A percentile compares a stretch with the other conserved stretches of the same genome.
phyloP scores from a whole-genome alignment of 2,329 filamentous ascomycete genomes.

The Stromatinia cepivora region DNA sequence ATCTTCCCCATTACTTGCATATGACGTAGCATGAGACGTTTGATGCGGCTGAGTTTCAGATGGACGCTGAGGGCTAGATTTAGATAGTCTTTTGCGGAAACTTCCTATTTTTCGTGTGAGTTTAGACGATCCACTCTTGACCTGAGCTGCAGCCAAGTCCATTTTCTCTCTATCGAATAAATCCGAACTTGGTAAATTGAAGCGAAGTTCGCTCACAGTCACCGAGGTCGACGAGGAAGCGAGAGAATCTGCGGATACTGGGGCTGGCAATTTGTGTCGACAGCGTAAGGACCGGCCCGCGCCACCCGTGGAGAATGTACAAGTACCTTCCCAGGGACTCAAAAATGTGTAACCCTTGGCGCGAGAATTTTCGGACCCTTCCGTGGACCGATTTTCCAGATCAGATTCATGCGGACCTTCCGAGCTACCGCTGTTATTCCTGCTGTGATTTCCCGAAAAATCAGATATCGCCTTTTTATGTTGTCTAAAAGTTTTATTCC shows the following conservation, averaged over 20 bases:
- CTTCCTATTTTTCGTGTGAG: slow-evolving; percentile 28
- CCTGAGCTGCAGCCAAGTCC: slow-evolving; percentile 17
- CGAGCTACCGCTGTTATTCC: slow-evolving; percentile 29
- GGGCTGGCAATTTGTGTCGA: slow-evolving; percentile 65
- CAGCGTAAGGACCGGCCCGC: slow-evolving; percentile 75
- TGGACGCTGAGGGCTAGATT: slow-evolving; percentile 34
- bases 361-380: slow-evolving; percentile 26
- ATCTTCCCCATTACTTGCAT: slow-evolving; percentile 33
- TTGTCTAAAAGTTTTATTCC: slow-evolving; percentile 33
- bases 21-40: slow-evolving; percentile 32
- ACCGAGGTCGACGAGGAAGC: slow-evolving; percentile 27
- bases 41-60: slow-evolving; percentile 29
- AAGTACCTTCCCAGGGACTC: slow-evolving; percentile 84
- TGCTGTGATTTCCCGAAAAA: slow-evolving; percentile 26
- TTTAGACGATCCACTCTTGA: slow-evolving; percentile 19
- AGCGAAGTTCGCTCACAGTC: slow-evolving; percentile 77
- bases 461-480: slow-evolving; percentile 37
- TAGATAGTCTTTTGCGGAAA: slow-evolving; percentile 18
- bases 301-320: slow-evolving; percentile 78
- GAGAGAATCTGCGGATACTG: slow-evolving; percentile 33
- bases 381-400: slow-evolving; percentile 12
- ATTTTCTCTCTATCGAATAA: slow-evolving; percentile 42
- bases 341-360: slow-evolving; percentile 69
- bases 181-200: slow-evolving; percentile 73
- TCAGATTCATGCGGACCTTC: slow-evolving; percentile 15